phyloP scores from a whole-genome alignment of 331 rosid species.

The Cydonia oblonga region DNA sequence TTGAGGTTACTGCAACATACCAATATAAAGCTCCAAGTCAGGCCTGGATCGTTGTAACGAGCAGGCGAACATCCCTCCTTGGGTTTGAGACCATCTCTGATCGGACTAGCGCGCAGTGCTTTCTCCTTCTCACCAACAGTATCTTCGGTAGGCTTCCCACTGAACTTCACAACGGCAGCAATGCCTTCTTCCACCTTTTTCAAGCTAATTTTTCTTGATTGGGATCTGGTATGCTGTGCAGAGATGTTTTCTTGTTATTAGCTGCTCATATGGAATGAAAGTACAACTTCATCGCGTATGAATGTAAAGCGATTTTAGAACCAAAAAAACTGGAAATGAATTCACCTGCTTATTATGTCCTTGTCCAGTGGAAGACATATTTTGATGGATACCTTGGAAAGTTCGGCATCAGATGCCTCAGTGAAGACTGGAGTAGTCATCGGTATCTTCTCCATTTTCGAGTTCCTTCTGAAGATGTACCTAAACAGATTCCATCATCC shows the following conservation, averaged over 20 bases:
- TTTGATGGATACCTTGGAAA: conserved; percentile 57
- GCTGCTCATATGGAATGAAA: not conserved
- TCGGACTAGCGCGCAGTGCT: conserved; percentile 31
- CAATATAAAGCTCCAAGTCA: conserved; percentile 61
- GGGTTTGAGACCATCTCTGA: conserved; percentile 55
- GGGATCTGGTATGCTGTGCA: conserved; percentile 71
- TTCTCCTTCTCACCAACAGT: conserved; percentile 44
- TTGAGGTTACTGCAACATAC: conserved; percentile 22
- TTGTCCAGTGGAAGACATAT: conserved; percentile 71
- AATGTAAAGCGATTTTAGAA: not conserved
- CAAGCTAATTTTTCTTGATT: conserved; percentile 40
- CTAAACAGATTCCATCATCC: conserved; percentile 18
- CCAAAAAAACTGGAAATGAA: not conserved
- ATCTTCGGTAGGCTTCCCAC: conserved; percentile 61
- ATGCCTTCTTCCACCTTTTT: conserved; percentile 59
- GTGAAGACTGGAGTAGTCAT: conserved; percentile 96
- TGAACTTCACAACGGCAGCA: conserved; percentile 59
- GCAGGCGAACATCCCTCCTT: conserved; percentile 67
- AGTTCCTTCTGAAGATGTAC: conserved; percentile 77
- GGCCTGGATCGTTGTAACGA: conserved; percentile 85
- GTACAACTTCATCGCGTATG: not conserved
- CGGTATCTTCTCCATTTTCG: conserved; percentile 54
- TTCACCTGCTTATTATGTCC: conserved; percentile 46
- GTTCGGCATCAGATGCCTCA: conserved; percentile 40
- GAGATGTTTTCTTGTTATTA: not conserved